phyloP scores from a whole-genome alignment of 2,329 filamentous ascomycete species.

The Venturia effusa region DNA sequence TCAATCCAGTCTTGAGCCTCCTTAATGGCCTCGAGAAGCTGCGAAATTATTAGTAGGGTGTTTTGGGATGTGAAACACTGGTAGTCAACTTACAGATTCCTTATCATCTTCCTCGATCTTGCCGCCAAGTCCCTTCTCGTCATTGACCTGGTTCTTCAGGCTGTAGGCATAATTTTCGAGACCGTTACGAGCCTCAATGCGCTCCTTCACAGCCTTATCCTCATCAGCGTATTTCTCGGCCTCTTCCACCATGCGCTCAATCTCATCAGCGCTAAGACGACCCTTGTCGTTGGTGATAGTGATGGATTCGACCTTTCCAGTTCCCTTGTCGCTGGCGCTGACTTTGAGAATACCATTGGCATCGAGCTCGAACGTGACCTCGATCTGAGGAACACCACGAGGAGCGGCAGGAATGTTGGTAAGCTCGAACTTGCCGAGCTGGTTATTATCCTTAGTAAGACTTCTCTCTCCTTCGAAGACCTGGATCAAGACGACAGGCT shows the following conservation, averaged over 20 bases:
- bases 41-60: constrained; percentile 24
- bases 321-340: constrained; percentile 92
- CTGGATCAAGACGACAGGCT: constrained; percentile 89
- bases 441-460: constrained; percentile 94
- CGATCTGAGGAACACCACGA: constrained; percentile 94
- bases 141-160: constrained; percentile 98
- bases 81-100: constrained; percentile 59
- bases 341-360: constrained; percentile 98
- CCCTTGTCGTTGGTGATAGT: constrained; percentile 99
- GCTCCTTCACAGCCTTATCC: constrained; percentile 95
- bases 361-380: constrained; percentile 95
- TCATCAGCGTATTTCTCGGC: constrained; percentile 98
- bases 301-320: constrained; percentile 92
- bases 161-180: constrained; percentile 99
- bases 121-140: constrained; percentile 90
- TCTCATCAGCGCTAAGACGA: constrained; percentile 89
- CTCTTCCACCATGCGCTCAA: constrained; percentile 97
- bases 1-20: constrained; percentile 95
- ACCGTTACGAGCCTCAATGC: constrained; percentile 90
- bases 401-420: constrained; percentile 91
- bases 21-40: constrained; percentile 92
- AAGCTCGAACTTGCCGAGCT: constrained; percentile 96
- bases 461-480: constrained; percentile 90
- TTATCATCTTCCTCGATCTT: constrained; percentile 99
- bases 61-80: neutral